Evolutionary conservation across 2,329 filamentous ascomycete genomes (phyloP), one percentile per base, ranked within the genome.

Genomic region (Phialemonium atrogriseum): DNA sequence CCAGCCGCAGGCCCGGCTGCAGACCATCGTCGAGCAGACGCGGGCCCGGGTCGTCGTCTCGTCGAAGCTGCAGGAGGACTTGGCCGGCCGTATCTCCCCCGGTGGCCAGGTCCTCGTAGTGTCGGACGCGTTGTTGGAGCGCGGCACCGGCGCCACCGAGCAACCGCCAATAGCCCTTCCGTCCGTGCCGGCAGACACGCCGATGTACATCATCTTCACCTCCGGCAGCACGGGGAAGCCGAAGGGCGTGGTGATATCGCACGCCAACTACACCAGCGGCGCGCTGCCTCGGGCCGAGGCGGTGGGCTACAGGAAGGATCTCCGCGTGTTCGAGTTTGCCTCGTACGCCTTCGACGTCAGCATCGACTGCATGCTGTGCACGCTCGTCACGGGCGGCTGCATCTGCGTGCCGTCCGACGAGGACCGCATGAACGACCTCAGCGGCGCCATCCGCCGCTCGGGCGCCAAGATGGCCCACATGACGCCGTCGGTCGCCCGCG

Each of bases 151-250:
- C n/a, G n/a, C n/a, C n/a, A n/a, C n/a, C n/a, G n/a, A n/a, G n/a
- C n/a, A n/a, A n/a, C n/a, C n/a, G n/a, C n/a, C n/a, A n/a, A n/a
- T n/a, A n/a, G n/a, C n/a, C n/a, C 34, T 41, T 1, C 27, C 36
- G 0, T 33, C 47, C 14, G 34, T 39, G 10, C 40, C 40, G 5
- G 21, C 40, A 4, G 32, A 33, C 4, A 32, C 40, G 11, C 17
- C 44, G n/a, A 43, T 50, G 33, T 53, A 51, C 27, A 62, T 69
- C 37, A 63, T 70, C 40, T 73, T 72, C 45, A 73, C 70, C 7
- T 73, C 68, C 3, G 70, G 70, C 10, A 72, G 62, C 15, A 74
- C 70, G 0, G 70, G 70, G 4, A 53, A 51, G 9, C 70, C 70
- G 2, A 74, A 74, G 47, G 68, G 67, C n/a, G 62, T 70, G 10